A percentile compares a stretch with the other conserved stretches of the same genome.
Conservation (phyloP, 164 flowering plant species). For the Dillenia turbinata region DNA sequence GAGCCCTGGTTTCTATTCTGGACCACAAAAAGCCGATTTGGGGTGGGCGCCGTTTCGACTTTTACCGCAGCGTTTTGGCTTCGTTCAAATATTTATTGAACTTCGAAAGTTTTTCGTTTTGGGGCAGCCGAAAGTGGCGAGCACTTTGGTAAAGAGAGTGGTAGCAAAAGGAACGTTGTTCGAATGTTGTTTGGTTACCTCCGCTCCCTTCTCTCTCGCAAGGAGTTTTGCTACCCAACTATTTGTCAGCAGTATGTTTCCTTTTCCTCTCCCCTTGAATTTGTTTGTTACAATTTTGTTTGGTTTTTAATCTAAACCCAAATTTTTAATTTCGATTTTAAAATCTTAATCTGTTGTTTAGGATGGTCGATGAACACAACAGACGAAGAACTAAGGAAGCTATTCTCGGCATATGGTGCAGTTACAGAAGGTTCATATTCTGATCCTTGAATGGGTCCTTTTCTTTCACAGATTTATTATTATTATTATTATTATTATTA, state of each 20-base stretch:
- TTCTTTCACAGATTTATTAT: background rate
- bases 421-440: constrained; percentile 48
- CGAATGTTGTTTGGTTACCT: background rate
- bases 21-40: no score
- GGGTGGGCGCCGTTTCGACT: no score
- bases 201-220: background rate
- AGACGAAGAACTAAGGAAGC: constrained; percentile 25
- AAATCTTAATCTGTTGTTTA: constrained; percentile 9
- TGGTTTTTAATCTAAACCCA: constrained; percentile 2
- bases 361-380: constrained; percentile 68
- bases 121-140: background rate
- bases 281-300: background rate
- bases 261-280: background rate
- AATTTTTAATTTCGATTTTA: background rate
- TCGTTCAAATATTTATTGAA: no score
- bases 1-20: no score
- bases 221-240: constrained; percentile 14
- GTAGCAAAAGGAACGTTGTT: background rate
- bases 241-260: constrained; percentile 23
- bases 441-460: background rate
- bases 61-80: no score
- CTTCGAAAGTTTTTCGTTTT: no score
- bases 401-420: constrained; percentile 63
- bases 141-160: background rate
- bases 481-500: no score